Percentiles rank a stretch among this genome's conserved stretches.
Evolutionary conservation across 140 eudicot species (phyloP).

Genomic region (Ambrosia hybrid): DNA sequence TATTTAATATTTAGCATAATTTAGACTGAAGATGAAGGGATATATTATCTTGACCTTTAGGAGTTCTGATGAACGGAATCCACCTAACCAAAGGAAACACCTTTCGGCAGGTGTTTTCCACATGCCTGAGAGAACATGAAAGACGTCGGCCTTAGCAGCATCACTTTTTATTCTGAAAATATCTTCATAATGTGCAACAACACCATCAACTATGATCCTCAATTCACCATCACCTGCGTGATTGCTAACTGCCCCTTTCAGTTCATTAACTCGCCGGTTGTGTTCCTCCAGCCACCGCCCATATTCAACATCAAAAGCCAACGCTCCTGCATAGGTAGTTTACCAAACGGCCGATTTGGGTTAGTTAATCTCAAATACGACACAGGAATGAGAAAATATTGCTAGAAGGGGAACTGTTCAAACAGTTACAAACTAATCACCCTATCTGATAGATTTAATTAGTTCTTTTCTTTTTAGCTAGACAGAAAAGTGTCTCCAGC

Average conservation of each 20-base stretch:
- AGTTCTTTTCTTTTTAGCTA: no score
- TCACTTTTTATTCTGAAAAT: slow-evolving; percentile 52
- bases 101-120: slow-evolving; percentile 74
- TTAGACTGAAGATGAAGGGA: neutral
- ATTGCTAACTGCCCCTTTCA: slow-evolving; percentile 53
- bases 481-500: no score
- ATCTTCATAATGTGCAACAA: slow-evolving; percentile 51
- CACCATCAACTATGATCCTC: slow-evolving; percentile 52
- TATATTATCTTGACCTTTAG: slow-evolving; percentile 30
- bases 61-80: slow-evolving; percentile 67
- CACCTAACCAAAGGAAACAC: slow-evolving; percentile 62
- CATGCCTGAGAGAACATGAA: slow-evolving; percentile 62
- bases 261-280: slow-evolving; percentile 45
- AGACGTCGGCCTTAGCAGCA: slow-evolving; percentile 58
- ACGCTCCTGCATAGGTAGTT: slow-evolving; percentile 28
- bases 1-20: neutral
- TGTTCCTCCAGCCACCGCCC: slow-evolving; percentile 64
- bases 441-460: no score
- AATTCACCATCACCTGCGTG: slow-evolving; percentile 60
- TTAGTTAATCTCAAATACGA: no score
- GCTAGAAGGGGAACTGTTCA: no score
- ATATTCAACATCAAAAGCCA: slow-evolving; percentile 61
- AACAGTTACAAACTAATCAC: no score
- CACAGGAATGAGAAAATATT: no score
- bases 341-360: neutral